Base-by-base conservation (phyloP, 352 stramenopile species). In the Phytopythium litorale region DNA sequence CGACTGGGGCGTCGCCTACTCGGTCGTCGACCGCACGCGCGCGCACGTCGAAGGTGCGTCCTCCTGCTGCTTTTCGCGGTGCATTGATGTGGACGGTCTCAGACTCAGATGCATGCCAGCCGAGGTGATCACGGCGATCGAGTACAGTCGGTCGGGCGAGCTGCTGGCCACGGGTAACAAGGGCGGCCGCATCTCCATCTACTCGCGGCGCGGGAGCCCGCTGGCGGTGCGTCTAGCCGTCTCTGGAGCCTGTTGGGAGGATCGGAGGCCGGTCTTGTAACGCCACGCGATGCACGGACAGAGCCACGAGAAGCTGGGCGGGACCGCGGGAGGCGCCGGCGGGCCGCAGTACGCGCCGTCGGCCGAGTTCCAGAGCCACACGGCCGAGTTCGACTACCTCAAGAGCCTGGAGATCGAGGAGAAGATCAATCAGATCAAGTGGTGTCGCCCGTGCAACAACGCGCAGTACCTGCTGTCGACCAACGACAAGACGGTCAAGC, bases 401-500 rank as follows among this genome's bases (percentile, higher is more conserved):
- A 99, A 98, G 71, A 98, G 88, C 62, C 80, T 98, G 7, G 96
- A 99, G 62, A 98, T 99, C 64, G 95, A 99, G 65, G 95, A 98
- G 67, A 98, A 98, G 64, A 98, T 99, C 70, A 98, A 98, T 72
- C 81, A 98, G 54, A 98, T 99, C 71, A 96, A 96, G 66, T 99
- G 93, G 90, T 97, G 91, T 62, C 75, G 79, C n/a, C 71, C 81
- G 11, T 87, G 79, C 45, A 96, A 92, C 69, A 91, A 94, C 56
- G 84, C 91, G n/a, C 76, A 96, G 50, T 98, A 97, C 57, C 66
- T 99, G 46, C 80, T 99, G 43, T 95, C 89, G 13, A 98, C 96
- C 21, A 99, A 99, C 73, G 94, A 99, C 79, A 99, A 99, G 77
- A 99, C 96, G 33, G 97, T 99, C 66, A 99, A 99, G 74, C 75